Percentiles rank a stretch among this genome's conserved stretches.
These are phyloP conservation scores for Flaveria brownii DNA, from an alignment of 129 eudicot genomes.

Conservation along the genomic window DNA sequence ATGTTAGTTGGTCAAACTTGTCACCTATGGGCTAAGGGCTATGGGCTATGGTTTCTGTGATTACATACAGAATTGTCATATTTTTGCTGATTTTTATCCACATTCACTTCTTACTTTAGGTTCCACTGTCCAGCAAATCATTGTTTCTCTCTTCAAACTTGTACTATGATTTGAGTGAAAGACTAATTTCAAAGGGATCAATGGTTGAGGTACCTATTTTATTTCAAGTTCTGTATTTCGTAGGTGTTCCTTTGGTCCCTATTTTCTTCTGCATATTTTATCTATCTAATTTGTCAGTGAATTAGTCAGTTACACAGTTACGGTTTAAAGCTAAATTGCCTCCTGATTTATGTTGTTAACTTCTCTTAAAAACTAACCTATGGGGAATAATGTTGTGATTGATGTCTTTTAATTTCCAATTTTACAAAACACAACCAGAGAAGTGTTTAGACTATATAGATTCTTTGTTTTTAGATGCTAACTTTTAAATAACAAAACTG, in stretches of 20 bases:
- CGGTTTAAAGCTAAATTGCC: background rate
- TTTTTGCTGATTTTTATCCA: slow-evolving; percentile 20
- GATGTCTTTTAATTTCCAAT: background rate
- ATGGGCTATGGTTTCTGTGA: background rate
- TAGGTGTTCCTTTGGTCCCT: slow-evolving; percentile 9
- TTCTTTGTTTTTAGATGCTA: background rate
- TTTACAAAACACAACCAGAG: background rate
- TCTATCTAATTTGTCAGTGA: background rate
- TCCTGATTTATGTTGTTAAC: background rate
- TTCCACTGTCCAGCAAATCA: slow-evolving; percentile 52
- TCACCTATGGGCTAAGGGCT: background rate
- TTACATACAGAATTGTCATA: slow-evolving; percentile 13
- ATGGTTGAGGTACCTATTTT: slow-evolving; percentile 63
- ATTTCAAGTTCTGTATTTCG: background rate
- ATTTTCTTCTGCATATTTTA: background rate
- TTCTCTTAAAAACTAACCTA: slow-evolving; percentile 1
- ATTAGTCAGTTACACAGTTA: background rate
- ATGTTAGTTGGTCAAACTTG: slow-evolving; percentile 10
- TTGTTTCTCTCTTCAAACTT: slow-evolving; percentile 67
- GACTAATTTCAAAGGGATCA: slow-evolving; percentile 55
- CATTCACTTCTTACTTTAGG: slow-evolving; percentile 45
- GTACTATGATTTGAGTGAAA: slow-evolving; percentile 65
- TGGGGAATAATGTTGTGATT: slow-evolving; percentile 2
- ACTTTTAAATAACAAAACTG: background rate
- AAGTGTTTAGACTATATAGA: slow-evolving; percentile 11